These are phyloP conservation scores for Sarocladium oryzae DNA, from an alignment of 2,329 filamentous ascomycete genomes.

Conservation along the genomic window DNA sequence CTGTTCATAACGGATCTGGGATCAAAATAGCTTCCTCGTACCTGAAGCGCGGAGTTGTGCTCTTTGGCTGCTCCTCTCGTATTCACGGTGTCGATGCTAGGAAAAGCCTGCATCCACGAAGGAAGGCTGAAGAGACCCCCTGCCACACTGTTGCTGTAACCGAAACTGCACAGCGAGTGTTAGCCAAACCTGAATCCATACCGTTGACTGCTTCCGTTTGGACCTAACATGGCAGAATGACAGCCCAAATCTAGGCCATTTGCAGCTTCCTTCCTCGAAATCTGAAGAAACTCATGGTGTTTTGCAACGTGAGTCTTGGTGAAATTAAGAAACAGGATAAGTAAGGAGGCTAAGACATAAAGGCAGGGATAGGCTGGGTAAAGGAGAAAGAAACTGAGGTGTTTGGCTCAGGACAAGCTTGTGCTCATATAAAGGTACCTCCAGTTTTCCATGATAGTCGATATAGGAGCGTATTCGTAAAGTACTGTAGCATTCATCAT, in stretches of 20 bases:
- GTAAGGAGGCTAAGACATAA: too few relatives aligned
- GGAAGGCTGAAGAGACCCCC: background rate
- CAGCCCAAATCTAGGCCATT: slow-evolving; percentile 1
- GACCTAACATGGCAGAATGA: background rate
- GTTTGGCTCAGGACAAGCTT: too few relatives aligned
- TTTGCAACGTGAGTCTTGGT: too few relatives aligned
- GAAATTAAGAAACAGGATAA: too few relatives aligned
- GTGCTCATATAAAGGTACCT: too few relatives aligned
- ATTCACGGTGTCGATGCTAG: background rate
- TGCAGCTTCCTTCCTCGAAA: background rate
- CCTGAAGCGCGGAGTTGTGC: background rate
- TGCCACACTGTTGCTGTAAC: background rate
- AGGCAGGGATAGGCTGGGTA: too few relatives aligned
- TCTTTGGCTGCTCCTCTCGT: background rate
- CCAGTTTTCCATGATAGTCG: too few relatives aligned
- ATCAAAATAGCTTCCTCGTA: background rate
- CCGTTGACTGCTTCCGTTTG: too few relatives aligned
- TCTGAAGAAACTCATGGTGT: background rate
- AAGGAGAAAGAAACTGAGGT: too few relatives aligned
- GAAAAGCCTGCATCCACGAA: background rate
- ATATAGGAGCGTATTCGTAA: too few relatives aligned
- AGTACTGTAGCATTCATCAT: too few relatives aligned
- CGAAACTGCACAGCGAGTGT: background rate
- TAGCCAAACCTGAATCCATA: background rate
- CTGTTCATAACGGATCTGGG: too few relatives aligned